Percentiles rank a stretch among this genome's conserved stretches.
These are phyloP conservation scores for Eucalyptus grandis DNA, from an alignment of 345 rosid genomes.

Conservation along the genomic window DNA sequence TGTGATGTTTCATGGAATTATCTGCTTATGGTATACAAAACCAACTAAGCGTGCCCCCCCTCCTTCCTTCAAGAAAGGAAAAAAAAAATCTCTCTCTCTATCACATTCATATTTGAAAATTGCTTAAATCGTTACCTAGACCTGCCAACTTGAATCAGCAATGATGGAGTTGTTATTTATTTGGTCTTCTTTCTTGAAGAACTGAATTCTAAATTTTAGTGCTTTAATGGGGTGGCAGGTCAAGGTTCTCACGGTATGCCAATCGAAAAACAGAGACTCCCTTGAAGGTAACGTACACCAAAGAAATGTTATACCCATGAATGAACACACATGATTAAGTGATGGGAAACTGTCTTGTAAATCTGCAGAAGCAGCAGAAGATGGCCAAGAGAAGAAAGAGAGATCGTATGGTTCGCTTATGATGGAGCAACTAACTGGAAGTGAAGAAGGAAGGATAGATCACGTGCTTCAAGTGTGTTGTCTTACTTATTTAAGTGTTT, in stretches of 20 bases:
- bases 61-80: background rate
- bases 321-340: background rate
- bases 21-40: background rate
- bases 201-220: background rate
- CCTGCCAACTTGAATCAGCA: background rate
- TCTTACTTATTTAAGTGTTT: background rate
- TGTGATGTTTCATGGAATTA: background rate
- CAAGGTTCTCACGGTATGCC: conserved; percentile 74
- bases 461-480: conserved; percentile 77
- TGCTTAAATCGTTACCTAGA: background rate
- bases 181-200: background rate
- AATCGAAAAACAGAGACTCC: conserved; percentile 38
- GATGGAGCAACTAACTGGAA: conserved; percentile 78
- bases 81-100: background rate
- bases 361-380: conserved; percentile 30
- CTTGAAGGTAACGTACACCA: conserved; percentile 39
- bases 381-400: conserved; percentile 31
- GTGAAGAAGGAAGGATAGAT: conserved; percentile 77
- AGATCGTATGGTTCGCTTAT: conserved; percentile 71
- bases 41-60: background rate
- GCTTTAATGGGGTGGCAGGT: conserved; percentile 25
- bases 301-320: background rate
- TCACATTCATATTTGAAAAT: background rate
- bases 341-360: background rate
- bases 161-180: background rate